Base-by-base conservation (phyloP, 169 alveolate species). In the Plasmodium gallinaceum region DNA sequence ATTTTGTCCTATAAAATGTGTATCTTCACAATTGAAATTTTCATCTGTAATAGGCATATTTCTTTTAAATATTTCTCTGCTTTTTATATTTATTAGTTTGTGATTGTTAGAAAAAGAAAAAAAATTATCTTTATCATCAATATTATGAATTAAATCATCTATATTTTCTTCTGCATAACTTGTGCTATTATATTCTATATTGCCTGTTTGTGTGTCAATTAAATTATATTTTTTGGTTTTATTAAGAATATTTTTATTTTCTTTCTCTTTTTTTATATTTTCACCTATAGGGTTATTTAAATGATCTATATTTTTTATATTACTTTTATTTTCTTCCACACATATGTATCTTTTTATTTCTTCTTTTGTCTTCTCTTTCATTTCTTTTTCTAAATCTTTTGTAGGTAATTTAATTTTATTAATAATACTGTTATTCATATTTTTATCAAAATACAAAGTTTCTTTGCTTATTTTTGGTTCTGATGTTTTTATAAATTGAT, bases 21-120 rank as follows among this genome's bases (percentile, higher is more conserved):
- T 37, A 18, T 10, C 26, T 26, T 68, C 52, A 66, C 16, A 26
- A 39, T 42, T 39, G 9, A 22, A 37, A 39, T 61, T 64, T n/a
- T 46, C 52, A 18, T 37, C 37, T 43, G 12, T 24, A 32, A 20
- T n/a, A 20, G 62, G 62, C 7, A 52, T 22, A 66, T 54, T 80
- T n/a, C 61, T 80, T 68, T 80, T 73, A 61, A 80, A 80, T 54
- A 80, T 80, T 37, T 80, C 90, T 18, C 39, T 26, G 52, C 39
- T 80, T 68, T 65, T 65, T 37, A 80, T 26, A 68, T 75, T 75
- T 26, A 16, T 60, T 20, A 60, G 43, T n/a, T 61, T 75, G 37
- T 45, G 61, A 61, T 14, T 54, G 61, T 62, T 62, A 75, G 69
- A 42, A 14, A 32, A 4, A 32, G 88, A 26, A 7, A 75, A 10